These are phyloP conservation scores for Paramecium pentaurelia DNA, from an alignment of 73 alveolate genomes.

Conservation along the genomic window DNA sequence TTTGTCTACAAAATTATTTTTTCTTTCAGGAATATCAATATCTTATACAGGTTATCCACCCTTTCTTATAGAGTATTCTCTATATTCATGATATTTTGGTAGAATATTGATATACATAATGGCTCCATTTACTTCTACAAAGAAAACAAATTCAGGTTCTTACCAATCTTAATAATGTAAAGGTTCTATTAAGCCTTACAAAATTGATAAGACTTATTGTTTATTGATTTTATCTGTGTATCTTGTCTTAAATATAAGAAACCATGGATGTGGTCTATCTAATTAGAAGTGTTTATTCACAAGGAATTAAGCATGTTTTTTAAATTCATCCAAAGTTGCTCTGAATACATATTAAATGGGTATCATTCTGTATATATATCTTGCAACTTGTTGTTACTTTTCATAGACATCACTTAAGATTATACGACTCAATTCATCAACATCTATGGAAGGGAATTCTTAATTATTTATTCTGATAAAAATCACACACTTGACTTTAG, in stretches of 20 bases:
- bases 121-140: constrained; percentile 43
- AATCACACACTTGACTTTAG: constrained; percentile 29
- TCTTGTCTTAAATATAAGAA: not conserved
- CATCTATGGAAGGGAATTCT: not conserved
- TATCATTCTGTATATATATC: not conserved
- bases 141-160: constrained; percentile 39
- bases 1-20: not conserved
- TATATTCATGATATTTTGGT: not conserved
- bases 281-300: not conserved
- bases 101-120: constrained; percentile 7
- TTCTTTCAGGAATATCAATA: not conserved
- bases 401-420: not conserved
- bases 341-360: constrained; percentile 26
- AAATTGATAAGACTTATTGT: not conserved
- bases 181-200: not conserved
- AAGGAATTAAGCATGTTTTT: not conserved
- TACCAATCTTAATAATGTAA: constrained; percentile 13
- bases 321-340: not conserved
- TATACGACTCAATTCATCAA: not conserved
- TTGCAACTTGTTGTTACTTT: not conserved
- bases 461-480: constrained; percentile 24
- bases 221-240: not conserved
- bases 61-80: not conserved
- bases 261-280: constrained; percentile 20
- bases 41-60: not conserved